Percentiles rank a stretch among this genome's conserved stretches.
Evolutionary conservation across 805 yeast species (phyloP).

Genomic region (Yarrowia sp.): DNA sequence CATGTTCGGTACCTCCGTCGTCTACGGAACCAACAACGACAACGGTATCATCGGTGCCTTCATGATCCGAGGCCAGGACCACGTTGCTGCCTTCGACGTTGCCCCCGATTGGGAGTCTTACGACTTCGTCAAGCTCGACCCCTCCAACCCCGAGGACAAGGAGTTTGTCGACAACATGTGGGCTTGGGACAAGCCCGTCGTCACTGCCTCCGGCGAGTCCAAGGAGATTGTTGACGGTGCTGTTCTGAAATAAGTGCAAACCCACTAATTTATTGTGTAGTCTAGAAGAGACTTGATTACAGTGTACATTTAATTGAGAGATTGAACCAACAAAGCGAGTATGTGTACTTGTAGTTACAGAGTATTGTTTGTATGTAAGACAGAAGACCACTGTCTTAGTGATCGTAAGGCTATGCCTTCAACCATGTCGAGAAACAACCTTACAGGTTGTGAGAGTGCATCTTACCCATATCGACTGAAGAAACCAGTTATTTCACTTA

Average conservation of each 20-base stretch:
- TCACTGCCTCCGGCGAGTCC: slow-evolving; percentile 70
- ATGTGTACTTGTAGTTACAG: too few species aligned
- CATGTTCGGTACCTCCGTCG: slow-evolving; percentile 92
- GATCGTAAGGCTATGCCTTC: too few species aligned
- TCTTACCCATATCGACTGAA: too few species aligned
- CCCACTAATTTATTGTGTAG: slow-evolving; percentile 30
- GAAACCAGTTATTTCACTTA: too few species aligned
- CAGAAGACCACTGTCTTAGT: too few species aligned
- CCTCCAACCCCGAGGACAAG: slow-evolving; percentile 75
- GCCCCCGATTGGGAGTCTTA: slow-evolving; percentile 99
- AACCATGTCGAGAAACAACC: too few species aligned
- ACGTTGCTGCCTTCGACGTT: slow-evolving; percentile 90
- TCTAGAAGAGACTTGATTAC: slow-evolving; percentile 22
- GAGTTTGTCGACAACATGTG: slow-evolving; percentile 87
- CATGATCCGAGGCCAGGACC: slow-evolving; percentile 94
- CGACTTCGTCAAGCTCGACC: slow-evolving; percentile 80
- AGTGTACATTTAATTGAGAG: slow-evolving; percentile 17
- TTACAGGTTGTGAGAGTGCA: too few species aligned
- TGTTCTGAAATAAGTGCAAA: slow-evolving; percentile 79
- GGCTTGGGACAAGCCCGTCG: slow-evolving; percentile 97
- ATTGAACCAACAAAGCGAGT: not conserved
- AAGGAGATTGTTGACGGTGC: slow-evolving; percentile 96
- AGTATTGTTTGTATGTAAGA: too few species aligned
- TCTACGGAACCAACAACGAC: slow-evolving; percentile 98
- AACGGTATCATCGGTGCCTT: slow-evolving; percentile 97